Conservation (phyloP, 441 rosid genomes). For the Aleurites moluccanus region DNA sequence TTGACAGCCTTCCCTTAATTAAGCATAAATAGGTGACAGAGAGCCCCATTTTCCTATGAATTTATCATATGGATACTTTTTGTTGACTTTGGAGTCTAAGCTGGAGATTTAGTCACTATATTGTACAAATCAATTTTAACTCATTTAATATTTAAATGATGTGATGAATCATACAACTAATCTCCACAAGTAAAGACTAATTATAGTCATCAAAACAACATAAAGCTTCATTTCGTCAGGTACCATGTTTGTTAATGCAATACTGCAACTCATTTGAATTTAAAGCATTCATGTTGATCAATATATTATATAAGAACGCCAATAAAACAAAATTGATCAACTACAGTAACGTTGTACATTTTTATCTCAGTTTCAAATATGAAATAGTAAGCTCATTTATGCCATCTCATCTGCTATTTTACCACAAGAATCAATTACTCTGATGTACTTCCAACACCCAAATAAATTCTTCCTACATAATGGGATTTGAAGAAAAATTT, state of each 20-base stretch:
- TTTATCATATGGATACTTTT: neutral
- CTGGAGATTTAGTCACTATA: too few relatives aligned
- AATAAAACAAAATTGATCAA: neutral
- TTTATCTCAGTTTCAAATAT: neutral
- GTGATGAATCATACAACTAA: too few relatives aligned
- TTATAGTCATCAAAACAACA: neutral
- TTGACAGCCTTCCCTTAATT: neutral
- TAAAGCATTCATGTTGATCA: conserved; percentile 1
- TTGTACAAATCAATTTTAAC: neutral
- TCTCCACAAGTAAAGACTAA: neutral
- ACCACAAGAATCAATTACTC: neutral
- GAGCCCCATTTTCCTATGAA: neutral
- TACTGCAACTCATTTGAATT: conserved; percentile 20
- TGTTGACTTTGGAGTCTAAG: neutral
- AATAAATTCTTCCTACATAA: neutral
- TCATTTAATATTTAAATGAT: too few relatives aligned
- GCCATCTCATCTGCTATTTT: neutral
- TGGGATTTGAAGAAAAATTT: neutral
- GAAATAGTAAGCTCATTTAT: neutral
- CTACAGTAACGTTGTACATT: conserved; percentile 1
- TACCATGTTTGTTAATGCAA: conserved; percentile 29
- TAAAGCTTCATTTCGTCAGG: conserved; percentile 20
- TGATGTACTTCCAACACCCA: neutral
- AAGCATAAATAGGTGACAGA: neutral
- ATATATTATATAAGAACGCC: neutral